Evolutionary conservation across 768 basidiomycete species (phyloP), one percentile per base, ranked within the genome.

Genomic region (Strobilomyces dryophilus): DNA sequence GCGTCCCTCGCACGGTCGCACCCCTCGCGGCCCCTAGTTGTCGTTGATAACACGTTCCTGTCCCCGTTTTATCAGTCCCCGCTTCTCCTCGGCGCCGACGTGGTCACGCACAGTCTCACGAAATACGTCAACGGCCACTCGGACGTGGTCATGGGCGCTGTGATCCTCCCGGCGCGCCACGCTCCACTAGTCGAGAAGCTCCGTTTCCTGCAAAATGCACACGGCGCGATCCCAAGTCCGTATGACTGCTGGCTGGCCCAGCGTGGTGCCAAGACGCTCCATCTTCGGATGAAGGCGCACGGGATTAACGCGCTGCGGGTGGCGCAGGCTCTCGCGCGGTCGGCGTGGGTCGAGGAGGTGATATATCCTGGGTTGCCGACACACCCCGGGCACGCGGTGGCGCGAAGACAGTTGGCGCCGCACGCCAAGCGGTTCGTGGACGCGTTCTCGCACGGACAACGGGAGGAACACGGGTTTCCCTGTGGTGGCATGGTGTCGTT

Each of bases 101-200:
- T 97, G 59, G 89, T 92, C 59, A 56, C 92, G 5, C 92, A 97
- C 75, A 80, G 77, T 21, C 75, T 94, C 39, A 92, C 87, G 0
- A 97, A 98, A 71, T 97, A 95, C 74, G 76, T 95, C 64, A 91
- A 92, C 65, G 95, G 95, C 0, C 95, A 97, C 72, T 89, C 89
- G 0, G 95, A 98, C 66, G 90, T 95, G 66, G 77, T 97, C 62
- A 90, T 94, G 81, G 95, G 95, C 40, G 84, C 85, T 0, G 69
- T 88, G 50, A 83, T 94, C 59, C 77, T 94, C 7, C 84, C 89
- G 8, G 61, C 77, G 0, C 75, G 77, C 48, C 79, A 82, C 51
- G 55, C 72, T 5, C 66, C 69, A 0, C 71, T 89, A 49, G 66
- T 72, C 1, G 65, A 79, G 7, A 79, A 76, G 48, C 76, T 98